Percentiles rank a stretch among this genome's conserved stretches.
Conservation (phyloP, 331 rosid genomes). For the Malus hybrid region DNA sequence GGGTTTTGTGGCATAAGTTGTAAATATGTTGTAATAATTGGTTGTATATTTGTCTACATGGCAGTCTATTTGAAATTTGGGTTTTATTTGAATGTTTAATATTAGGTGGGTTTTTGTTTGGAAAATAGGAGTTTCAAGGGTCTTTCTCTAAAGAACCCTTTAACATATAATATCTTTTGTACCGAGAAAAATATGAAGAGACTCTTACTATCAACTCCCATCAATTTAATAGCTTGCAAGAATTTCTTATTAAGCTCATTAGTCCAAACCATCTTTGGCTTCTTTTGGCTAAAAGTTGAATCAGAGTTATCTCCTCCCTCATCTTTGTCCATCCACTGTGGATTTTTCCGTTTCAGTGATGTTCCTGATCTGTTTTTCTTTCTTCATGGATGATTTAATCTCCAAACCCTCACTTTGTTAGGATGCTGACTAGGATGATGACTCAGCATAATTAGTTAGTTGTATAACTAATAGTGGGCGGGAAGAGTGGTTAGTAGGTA, state of each 20-base stretch:
- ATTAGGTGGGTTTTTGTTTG: no score
- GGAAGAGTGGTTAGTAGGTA: no score
- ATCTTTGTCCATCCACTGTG: not conserved
- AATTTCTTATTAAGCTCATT: constrained; percentile 23
- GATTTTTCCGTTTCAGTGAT: not conserved
- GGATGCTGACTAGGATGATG: no score
- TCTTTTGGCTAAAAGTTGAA: not conserved
- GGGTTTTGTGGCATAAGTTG: no score
- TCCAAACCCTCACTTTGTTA: not conserved
- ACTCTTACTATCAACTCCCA: constrained; percentile 26
- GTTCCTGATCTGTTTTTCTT: not conserved
- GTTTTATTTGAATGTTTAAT: no score
- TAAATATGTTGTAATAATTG: no score
- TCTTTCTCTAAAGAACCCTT: no score
- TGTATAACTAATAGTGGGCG: no score
- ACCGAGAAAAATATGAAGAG: not conserved
- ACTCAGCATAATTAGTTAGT: no score
- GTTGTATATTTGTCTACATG: no score
- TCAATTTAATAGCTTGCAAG: constrained; percentile 15
- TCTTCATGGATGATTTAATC: not conserved
- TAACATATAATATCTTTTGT: not conserved
- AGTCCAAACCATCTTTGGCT: constrained; percentile 23
- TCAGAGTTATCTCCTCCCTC: not conserved
- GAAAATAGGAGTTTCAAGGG: no score
- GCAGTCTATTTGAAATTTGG: no score